These are phyloP conservation scores for Naganishia randhawae DNA, from an alignment of 768 basidiomycete genomes.

Conservation along the genomic window DNA sequence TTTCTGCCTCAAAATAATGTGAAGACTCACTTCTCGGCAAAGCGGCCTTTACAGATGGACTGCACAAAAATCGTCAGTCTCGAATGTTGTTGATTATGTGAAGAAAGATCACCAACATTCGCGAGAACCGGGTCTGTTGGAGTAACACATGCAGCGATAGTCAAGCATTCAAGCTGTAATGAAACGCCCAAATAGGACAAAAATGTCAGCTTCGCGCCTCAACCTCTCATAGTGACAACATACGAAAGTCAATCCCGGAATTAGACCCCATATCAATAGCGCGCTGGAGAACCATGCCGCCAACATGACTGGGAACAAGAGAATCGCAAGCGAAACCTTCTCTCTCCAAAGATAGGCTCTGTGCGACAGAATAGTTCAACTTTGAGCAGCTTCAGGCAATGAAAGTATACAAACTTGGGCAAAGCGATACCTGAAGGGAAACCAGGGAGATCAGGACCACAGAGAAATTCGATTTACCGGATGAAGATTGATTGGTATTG, in stretches of 20 bases:
- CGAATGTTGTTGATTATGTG: not conserved
- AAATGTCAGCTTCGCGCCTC: not conserved
- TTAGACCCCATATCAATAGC: conserved; percentile 50
- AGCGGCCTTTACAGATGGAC: conserved; percentile 48
- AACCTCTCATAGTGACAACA: not conserved
- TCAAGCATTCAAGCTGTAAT: conserved; percentile 47
- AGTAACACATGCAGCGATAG: conserved; percentile 52
- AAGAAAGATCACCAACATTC: conserved; percentile 38
- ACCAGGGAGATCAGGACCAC: conserved; percentile 31
- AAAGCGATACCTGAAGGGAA: conserved; percentile 46
- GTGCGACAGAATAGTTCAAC: not conserved
- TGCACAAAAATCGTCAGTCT: not conserved
- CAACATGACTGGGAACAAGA: conserved; percentile 52
- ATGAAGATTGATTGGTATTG: not conserved
- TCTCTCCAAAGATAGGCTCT: conserved; percentile 50
- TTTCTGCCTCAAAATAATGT: not conserved
- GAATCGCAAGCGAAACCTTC: conserved; percentile 47
- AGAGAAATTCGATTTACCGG: not conserved
- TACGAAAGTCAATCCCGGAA: conserved; percentile 51
- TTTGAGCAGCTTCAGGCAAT: not conserved
- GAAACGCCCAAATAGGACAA: not conserved
- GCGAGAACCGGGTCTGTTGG: conserved; percentile 54
- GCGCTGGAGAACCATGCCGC: conserved; percentile 52
- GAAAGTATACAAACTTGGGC: conserved; percentile 39
- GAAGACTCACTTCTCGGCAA: conserved; percentile 44